Base-by-base conservation (phyloP, 2,329 filamentous ascomycete genomes). In the Fusarium goolgardi region DNA sequence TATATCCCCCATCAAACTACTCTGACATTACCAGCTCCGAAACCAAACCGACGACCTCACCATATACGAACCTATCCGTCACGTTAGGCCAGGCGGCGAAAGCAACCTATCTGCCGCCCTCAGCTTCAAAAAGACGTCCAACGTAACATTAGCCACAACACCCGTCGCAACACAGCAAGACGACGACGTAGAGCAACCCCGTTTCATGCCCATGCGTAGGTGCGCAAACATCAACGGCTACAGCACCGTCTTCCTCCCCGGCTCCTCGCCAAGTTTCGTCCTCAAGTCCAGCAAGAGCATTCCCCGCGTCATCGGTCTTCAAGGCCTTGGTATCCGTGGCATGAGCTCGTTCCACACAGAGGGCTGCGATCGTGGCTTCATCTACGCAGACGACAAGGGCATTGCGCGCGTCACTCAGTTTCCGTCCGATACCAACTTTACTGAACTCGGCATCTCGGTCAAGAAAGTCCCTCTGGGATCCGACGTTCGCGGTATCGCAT, bases 21-120 rank as follows among this genome's bases (percentile, higher is more conserved):
- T 47, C 64, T 64, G 10, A 63, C 31, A 20, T 58, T 65, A 15
- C 20, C 67, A 94, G 91, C 82, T 94, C 29, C 91, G 95, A 51
- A 93, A 93, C 49, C 85, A 87, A 12, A 90, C 88, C 61, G 91
- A 97, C 67, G 94, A 98, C 75, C 81, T 98, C 34, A 91, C 91
- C 13, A 86, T 98, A 45, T 99, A 98, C 76, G 89, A 96, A 75
- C 94, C 95, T 2, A 91, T 93, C 71, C 84, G 87, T 41, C 81
- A 81, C 63, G 79, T 75, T 39, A 75, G 74, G 29, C 77, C 77
- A 57, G 76, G 73, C 58, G 70, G 79, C 29, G 78, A 83, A 8
- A 31, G 70, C 3, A 65, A 62, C 4, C 84, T 90, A 69, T 81
- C 85, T 2, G 80, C 82, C 25, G 86, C 84, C 10, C 81, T 97